phyloP scores from a whole-genome alignment of 129 eudicot genomes.

The Pulicaria dysenterica region DNA sequence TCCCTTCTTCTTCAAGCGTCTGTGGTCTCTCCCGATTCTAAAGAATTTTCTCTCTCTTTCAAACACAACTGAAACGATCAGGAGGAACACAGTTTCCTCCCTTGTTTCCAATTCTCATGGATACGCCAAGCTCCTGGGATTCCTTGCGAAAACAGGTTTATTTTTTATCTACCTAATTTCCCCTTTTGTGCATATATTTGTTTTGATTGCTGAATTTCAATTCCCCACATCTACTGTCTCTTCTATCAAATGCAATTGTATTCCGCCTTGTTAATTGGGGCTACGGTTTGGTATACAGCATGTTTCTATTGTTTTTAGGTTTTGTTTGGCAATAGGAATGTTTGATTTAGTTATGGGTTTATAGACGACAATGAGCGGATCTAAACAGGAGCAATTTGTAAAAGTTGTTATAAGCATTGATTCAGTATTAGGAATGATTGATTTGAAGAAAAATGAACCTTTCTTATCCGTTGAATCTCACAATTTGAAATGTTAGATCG shows the following conservation, averaged over 20 bases:
- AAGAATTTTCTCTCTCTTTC: conserved; percentile 15
- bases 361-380: conserved; percentile 12
- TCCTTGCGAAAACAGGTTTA: conserved; percentile 78
- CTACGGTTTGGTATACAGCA: conserved; percentile 14
- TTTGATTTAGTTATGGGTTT: conserved; percentile 25
- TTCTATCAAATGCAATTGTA: not conserved
- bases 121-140: conserved; percentile 76
- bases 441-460: not conserved
- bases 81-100: conserved; percentile 35
- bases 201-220: conserved; percentile 1
- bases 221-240: not conserved
- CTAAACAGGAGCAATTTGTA: not conserved
- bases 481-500: too few relatives aligned
- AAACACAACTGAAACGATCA: conserved; percentile 4
- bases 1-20: conserved; percentile 30
- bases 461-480: too few relatives aligned
- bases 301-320: not conserved
- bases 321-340: not conserved
- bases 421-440: conserved; percentile 1
- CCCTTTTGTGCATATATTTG: not conserved
- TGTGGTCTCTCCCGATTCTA: conserved; percentile 32
- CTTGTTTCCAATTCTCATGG: conserved; percentile 40
- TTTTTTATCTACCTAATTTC: not conserved
- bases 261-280: conserved; percentile 9
- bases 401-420: not conserved